phyloP scores from a whole-genome alignment of 2,329 filamentous ascomycete genomes.

The Aspergillus fumigatus region DNA sequence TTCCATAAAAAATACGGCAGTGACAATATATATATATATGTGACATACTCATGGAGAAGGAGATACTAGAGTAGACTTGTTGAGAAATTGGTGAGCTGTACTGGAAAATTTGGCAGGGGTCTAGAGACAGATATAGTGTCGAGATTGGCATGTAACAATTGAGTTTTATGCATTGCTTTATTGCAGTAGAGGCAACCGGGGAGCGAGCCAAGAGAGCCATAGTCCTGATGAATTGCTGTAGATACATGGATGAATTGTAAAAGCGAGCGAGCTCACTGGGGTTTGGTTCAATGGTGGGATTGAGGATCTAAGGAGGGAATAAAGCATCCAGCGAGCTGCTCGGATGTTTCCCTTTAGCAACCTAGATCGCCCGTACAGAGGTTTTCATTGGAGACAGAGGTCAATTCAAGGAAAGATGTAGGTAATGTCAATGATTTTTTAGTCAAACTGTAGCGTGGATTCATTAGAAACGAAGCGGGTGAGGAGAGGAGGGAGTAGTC shows the following conservation, averaged over 20 bases:
- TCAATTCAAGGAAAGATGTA: conserved; percentile 16
- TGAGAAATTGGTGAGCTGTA: background rate
- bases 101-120: background rate
- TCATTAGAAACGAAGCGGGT: conserved; percentile 25
- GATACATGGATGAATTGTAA: background rate
- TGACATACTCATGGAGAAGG: background rate
- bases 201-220: background rate
- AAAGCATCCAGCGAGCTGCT: conserved; percentile 7
- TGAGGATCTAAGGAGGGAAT: conserved; percentile 12
- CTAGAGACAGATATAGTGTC: background rate
- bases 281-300: conserved; percentile 3
- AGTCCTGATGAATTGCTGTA: background rate
- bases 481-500: background rate
- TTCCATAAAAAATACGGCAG: background rate
- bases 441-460: conserved; percentile 19
- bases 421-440: conserved; percentile 5
- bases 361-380: conserved; percentile 22
- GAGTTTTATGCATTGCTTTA: background rate
- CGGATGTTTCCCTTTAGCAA: conserved; percentile 16
- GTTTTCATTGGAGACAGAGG: conserved; percentile 10
- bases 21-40: too few species aligned
- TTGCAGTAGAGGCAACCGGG: background rate
- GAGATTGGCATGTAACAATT: background rate
- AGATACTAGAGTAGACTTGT: background rate
- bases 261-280: conserved; percentile 1